Evolutionary conservation across 2,329 filamentous ascomycete genomes (phyloP).

Genomic region (Uncinocarpus reesii): DNA sequence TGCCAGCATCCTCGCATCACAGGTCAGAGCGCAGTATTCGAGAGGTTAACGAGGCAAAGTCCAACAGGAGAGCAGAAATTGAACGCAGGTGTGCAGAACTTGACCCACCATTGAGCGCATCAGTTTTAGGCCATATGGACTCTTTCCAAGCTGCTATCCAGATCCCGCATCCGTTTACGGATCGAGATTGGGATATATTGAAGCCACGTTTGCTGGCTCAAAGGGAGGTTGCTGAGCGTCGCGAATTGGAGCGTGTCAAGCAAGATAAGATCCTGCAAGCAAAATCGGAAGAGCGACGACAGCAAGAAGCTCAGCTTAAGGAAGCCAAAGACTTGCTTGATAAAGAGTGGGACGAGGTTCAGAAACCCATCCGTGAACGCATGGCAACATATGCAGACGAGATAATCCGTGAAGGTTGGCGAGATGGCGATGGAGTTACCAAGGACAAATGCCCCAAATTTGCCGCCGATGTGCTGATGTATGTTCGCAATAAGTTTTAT

Average conservation of each 20-base stretch:
- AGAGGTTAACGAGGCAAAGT: constrained; percentile 55
- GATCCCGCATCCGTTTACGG: constrained; percentile 56
- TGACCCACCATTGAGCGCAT: constrained; percentile 53
- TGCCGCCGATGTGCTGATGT: constrained; percentile 59
- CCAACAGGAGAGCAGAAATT: constrained; percentile 57
- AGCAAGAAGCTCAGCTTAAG: constrained; percentile 41
- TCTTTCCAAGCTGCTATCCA: constrained; percentile 65
- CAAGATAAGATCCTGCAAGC: constrained; percentile 37
- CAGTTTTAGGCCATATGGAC: constrained; percentile 57
- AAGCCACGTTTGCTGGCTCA: constrained; percentile 58
- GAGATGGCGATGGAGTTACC: constrained; percentile 51
- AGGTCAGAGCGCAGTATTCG: constrained; percentile 46
- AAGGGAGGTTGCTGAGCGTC: constrained; percentile 52
- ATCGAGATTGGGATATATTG: constrained; percentile 59
- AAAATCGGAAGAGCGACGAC: constrained; percentile 39
- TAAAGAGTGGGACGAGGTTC: constrained; percentile 59
- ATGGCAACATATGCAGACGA: constrained; percentile 61
- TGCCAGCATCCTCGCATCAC: constrained; percentile 14
- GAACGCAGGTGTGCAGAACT: constrained; percentile 58
- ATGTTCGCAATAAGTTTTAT: constrained; percentile 59
- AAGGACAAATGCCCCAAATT: constrained; percentile 57
- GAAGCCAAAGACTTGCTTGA: constrained; percentile 52
- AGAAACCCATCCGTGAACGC: constrained; percentile 55
- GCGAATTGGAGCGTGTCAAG: constrained; percentile 43
- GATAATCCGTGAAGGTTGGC: constrained; percentile 56